phyloP scores from a whole-genome alignment of 2,329 filamentous ascomycete genomes.

The Lachnellula occidentalis region DNA sequence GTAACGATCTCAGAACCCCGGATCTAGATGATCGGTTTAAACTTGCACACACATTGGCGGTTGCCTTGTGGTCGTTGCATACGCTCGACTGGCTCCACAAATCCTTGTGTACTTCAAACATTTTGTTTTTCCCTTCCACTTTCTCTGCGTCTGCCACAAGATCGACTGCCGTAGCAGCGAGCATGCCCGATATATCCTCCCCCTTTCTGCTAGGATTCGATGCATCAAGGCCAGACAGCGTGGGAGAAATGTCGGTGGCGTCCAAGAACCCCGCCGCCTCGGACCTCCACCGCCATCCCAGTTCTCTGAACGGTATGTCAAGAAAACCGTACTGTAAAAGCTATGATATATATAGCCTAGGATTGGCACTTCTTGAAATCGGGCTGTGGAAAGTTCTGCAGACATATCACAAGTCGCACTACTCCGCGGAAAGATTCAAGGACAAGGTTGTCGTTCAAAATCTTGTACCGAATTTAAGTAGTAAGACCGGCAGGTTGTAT shows the following conservation, averaged over 20 bases:
- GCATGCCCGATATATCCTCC: no score
- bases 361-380: constrained; percentile 44
- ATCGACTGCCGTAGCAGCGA: no score
- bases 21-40: constrained; percentile 32
- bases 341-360: constrained; percentile 41
- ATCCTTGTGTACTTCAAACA: constrained; percentile 34
- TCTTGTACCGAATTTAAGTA: no score
- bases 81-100: constrained; percentile 50
- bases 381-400: no score
- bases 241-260: constrained; percentile 34
- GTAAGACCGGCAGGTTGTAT: constrained; percentile 29
- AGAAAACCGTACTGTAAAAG: constrained; percentile 35
- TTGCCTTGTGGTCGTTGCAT: constrained; percentile 45
- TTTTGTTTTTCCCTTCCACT: constrained; percentile 41
- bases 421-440: no score
- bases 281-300: constrained; percentile 44
- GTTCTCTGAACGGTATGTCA: constrained; percentile 35
- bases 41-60: constrained; percentile 32
- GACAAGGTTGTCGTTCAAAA: no score
- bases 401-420: no score
- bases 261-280: constrained; percentile 35
- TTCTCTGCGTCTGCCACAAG: no score
- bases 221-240: no score
- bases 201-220: no score
- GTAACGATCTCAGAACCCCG: constrained; percentile 38